Percentiles rank a stretch among this genome's conserved stretches.
These are phyloP conservation scores for Austropuccinia psidii DNA, from an alignment of 1,284 basidiomycete species.

Conservation along the genomic window DNA sequence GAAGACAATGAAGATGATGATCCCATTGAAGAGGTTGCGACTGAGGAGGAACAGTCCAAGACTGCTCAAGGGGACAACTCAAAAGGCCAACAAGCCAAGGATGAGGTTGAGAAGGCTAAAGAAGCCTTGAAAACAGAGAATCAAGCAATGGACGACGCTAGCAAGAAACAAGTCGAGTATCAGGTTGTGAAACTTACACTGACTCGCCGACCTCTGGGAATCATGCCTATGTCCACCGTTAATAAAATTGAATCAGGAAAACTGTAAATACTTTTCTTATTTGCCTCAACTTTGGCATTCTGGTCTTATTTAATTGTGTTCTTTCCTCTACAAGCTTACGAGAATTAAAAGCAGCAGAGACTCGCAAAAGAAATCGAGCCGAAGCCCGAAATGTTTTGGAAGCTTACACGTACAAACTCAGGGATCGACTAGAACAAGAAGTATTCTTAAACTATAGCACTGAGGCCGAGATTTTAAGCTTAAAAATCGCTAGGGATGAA, in stretches of 20 bases:
- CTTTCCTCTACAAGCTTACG: constrained; percentile 55
- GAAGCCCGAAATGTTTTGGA: constrained; percentile 89
- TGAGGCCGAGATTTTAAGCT: constrained; percentile 59
- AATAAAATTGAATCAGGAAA: constrained; percentile 33
- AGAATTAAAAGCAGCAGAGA: constrained; percentile 69
- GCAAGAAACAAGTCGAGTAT: constrained; percentile 20
- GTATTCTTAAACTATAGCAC: constrained; percentile 74
- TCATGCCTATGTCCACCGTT: constrained; percentile 25
- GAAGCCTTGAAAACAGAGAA: constrained; percentile 40
- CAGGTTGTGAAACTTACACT: constrained; percentile 21
- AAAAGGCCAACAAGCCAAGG: constrained; percentile 20
- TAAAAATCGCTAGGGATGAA: constrained; percentile 61
- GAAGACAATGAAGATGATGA: constrained; percentile 35
- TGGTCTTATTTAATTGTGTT: neutral
- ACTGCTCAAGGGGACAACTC: neutral
- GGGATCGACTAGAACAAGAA: constrained; percentile 65
- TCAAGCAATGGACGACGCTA: neutral
- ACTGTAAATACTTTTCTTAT: constrained; percentile 14
- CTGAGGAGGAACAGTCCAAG: constrained; percentile 38
- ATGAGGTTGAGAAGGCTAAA: constrained; percentile 44
- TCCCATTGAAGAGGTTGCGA: constrained; percentile 30
- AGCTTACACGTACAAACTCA: constrained; percentile 79
- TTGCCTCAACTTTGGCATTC: neutral
- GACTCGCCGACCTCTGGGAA: constrained; percentile 15
- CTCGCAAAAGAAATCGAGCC: constrained; percentile 67